phyloP scores from a whole-genome alignment of 2,329 filamentous ascomycete genomes.

The Colletotrichum eleusines region DNA sequence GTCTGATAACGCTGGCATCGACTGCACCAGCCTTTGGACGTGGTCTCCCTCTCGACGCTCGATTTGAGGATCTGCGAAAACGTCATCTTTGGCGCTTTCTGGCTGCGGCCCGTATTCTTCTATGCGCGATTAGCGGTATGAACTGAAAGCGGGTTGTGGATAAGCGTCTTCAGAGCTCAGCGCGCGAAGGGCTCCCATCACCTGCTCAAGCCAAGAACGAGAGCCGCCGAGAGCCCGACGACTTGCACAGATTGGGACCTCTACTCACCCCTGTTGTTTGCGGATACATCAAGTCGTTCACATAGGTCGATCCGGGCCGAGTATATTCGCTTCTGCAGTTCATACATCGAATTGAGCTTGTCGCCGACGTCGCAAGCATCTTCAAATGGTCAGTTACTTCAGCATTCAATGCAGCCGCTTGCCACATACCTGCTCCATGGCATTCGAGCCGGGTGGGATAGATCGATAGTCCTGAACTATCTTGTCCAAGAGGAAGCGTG shows the following conservation, averaged over 20 bases:
- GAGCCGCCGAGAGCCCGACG: background rate
- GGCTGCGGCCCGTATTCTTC: constrained; percentile 62
- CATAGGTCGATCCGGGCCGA: constrained; percentile 80
- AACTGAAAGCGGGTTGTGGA: background rate
- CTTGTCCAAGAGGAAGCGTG: constrained; percentile 86
- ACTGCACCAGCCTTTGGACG: constrained; percentile 92
- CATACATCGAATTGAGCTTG: constrained; percentile 83
- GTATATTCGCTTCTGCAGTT: constrained; percentile 90
- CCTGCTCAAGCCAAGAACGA: constrained; percentile 14
- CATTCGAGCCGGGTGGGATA: constrained; percentile 70
- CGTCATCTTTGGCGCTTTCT: constrained; percentile 67
- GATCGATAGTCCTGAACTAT: constrained; percentile 82
- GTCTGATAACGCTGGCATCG: constrained; percentile 92
- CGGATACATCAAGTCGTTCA: constrained; percentile 87
- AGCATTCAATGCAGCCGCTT: constrained; percentile 5
- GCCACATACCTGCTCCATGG: constrained; percentile 75
- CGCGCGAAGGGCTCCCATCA: constrained; percentile 39
- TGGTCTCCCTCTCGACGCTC: constrained; percentile 90
- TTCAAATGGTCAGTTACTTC: constrained; percentile 47
- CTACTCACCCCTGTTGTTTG: constrained; percentile 22
- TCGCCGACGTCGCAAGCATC: constrained; percentile 76
- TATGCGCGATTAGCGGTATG: constrained; percentile 47
- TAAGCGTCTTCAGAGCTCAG: background rate
- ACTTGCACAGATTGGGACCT: too few species aligned
- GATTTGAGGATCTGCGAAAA: constrained; percentile 95